Base-by-base conservation (phyloP, 176 grass and related monocot species). In the Bothriochloa decipiens region DNA sequence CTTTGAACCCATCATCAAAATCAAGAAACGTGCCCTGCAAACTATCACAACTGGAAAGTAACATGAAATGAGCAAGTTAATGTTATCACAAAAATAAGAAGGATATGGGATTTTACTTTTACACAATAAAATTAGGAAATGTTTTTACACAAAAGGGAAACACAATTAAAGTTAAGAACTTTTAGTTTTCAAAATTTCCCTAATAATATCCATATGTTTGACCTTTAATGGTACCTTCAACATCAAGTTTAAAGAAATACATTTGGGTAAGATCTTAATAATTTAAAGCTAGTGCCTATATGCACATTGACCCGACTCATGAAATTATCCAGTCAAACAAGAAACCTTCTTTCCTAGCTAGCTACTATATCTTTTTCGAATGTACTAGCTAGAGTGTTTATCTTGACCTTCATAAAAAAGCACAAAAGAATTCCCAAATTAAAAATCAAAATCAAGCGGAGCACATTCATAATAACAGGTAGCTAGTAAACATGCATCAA, bases 21-120 rank as follows among this genome's bases (percentile, higher is more conserved):
- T 72, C 41, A 50, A 66, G 6, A 55, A 70, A 68, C 53, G 81
- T 25, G 65, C 37, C 29, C 1, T 55, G 57, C 43, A 79, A 84
- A 88, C 78, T 46, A 47, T 88, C 74, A 46, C 60, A 37, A 33
- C 22, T 67, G 35, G 36, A 74, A 88, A 84, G 27, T 18, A 35
- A 74, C 18, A 80, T 35, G 4, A 70, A 11, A 60, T 60, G 40
- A 46, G 18, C 33, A 67, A 25, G 11, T 32, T 17, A 2, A 55
- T 42, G 23, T 4, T 66, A 16, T 23, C 20, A 75, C 18, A 57
- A 61, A n/a, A 10, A 36, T 22, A 32, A 57, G 26, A 81, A 67
- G 3, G 26, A 46, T 58, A 43, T 26, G 36, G 35, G 39, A 80
- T 6, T 33, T 70, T 66, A 10, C 0, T 60, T 64, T 29, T 23